Conservation (phyloP, 352 stramenopile species). For the Globisporangium cystogenes region DNA sequence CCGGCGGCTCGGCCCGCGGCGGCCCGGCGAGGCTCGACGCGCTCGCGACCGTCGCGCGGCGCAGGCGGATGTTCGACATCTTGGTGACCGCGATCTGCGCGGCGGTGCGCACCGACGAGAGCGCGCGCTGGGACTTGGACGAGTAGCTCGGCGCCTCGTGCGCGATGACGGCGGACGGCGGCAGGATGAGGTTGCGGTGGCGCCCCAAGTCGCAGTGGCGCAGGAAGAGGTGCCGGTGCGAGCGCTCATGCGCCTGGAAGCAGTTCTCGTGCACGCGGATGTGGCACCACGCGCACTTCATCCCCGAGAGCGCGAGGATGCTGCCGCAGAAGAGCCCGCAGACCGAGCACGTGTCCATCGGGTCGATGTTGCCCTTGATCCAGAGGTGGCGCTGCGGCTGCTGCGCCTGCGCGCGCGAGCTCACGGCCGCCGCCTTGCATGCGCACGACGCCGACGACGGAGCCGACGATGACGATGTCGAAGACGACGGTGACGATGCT, state of each 20-base stretch:
- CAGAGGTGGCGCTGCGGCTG: constrained; percentile 51
- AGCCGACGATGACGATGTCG: background rate
- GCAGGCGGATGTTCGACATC: constrained; percentile 66
- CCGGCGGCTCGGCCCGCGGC: background rate
- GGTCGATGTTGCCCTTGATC: constrained; percentile 83
- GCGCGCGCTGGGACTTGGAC: constrained; percentile 55
- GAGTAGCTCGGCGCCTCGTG: constrained; percentile 23
- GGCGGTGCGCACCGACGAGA: constrained; percentile 63
- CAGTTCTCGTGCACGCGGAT: constrained; percentile 75
- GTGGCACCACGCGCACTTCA: constrained; percentile 83
- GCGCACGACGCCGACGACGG: constrained; percentile 4
- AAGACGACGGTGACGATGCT: background rate
- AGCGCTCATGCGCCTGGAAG: constrained; percentile 32
- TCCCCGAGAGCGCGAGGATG: constrained; percentile 71
- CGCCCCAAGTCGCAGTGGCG: constrained; percentile 66
- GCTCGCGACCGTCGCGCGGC: constrained; percentile 24
- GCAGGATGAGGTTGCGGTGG: constrained; percentile 61
- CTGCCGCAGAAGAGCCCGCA: constrained; percentile 78
- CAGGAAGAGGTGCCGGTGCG: constrained; percentile 24
- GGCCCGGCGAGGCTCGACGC: constrained; percentile 7
- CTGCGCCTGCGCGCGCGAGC: constrained; percentile 10
- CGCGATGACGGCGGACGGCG: constrained; percentile 54
- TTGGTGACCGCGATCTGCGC: constrained; percentile 63
- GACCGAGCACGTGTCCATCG: constrained; percentile 72
- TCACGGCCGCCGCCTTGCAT: constrained; percentile 13